Evolutionary conservation across 148 eudicot genomes (phyloP).

Genomic region (Chenopodium quinoa): DNA sequence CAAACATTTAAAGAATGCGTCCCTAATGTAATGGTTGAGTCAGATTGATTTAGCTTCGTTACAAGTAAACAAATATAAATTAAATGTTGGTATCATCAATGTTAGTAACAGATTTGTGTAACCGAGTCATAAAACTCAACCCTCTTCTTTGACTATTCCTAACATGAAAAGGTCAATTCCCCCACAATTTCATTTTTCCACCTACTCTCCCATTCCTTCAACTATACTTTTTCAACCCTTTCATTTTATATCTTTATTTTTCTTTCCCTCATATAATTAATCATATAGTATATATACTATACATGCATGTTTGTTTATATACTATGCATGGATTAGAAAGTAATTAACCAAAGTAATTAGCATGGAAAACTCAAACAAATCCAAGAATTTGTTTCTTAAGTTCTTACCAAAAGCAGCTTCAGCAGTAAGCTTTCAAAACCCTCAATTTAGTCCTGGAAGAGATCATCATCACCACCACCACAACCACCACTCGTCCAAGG

Average conservation of each 20-base stretch:
- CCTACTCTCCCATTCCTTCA: constrained; percentile 2
- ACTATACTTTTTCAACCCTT: not conserved
- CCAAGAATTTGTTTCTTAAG: constrained; percentile 53
- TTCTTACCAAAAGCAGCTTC: constrained; percentile 60
- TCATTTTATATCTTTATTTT: not conserved
- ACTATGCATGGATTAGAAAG: not conserved
- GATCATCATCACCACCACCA: constrained; percentile 24
- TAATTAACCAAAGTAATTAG: not conserved
- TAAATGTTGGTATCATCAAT: not conserved
- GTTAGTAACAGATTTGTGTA: not conserved
- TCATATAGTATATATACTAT: too few species aligned
- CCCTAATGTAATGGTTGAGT: not conserved
- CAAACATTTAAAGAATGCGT: not conserved
- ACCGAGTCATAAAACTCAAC: not conserved
- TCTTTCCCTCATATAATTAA: not conserved
- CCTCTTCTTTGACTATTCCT: not conserved
- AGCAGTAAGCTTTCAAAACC: constrained; percentile 50
- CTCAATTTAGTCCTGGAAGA: constrained; percentile 57
- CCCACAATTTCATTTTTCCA: not conserved
- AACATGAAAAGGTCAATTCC: constrained; percentile 23
- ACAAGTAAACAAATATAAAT: not conserved
- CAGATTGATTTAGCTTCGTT: not conserved
- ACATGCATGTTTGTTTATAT: not conserved
- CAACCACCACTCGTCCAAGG: constrained; percentile 31
- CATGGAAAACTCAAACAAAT: constrained; percentile 32